phyloP scores from a whole-genome alignment of 2,329 filamentous ascomycete species.

The Epichloe baconii region DNA sequence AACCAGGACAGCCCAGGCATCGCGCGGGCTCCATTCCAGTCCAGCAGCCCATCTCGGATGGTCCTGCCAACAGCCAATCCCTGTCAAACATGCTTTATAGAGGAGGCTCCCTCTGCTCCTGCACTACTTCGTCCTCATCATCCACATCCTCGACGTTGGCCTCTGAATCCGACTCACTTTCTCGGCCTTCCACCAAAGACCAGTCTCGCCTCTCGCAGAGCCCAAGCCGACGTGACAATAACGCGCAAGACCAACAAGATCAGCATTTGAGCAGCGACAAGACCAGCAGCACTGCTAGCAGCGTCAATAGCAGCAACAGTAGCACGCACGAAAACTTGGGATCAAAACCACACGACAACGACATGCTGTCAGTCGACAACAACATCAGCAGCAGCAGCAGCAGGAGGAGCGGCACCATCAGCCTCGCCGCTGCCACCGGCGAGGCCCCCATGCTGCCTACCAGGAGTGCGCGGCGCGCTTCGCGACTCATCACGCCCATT shows the following conservation, averaged over 20 bases:
- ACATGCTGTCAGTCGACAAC: conserved; percentile 17
- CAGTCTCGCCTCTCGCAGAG: neutral
- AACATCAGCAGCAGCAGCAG: conserved; percentile 4
- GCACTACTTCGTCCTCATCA: neutral
- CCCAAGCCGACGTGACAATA: neutral
- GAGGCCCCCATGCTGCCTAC: conserved; percentile 31
- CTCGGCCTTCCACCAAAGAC: conserved; percentile 3
- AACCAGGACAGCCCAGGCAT: conserved; percentile 6
- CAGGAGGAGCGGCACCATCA: conserved; percentile 7
- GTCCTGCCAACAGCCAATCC: neutral
- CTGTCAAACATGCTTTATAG: conserved; percentile 9
- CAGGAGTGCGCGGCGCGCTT: conserved; percentile 36
- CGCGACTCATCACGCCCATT: conserved; percentile 24
- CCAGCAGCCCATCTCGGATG: conserved; percentile 2
- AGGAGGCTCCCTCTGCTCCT: conserved; percentile 10
- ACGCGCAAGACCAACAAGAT: conserved; percentile 1
- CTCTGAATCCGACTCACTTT: neutral
- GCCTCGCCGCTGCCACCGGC: conserved; percentile 10
- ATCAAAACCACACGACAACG: conserved; percentile 6
- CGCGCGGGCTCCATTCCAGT: conserved; percentile 10
- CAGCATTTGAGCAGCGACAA: conserved; percentile 2
- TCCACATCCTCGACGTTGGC: neutral
- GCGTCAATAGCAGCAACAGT: conserved; percentile 2
- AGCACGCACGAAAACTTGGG: neutral
- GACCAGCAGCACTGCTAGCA: neutral